Percentiles rank a stretch among this genome's conserved stretches.
These are phyloP conservation scores for Neurospora africana DNA, from an alignment of 495 filamentous ascomycete species.

Conservation along the genomic window DNA sequence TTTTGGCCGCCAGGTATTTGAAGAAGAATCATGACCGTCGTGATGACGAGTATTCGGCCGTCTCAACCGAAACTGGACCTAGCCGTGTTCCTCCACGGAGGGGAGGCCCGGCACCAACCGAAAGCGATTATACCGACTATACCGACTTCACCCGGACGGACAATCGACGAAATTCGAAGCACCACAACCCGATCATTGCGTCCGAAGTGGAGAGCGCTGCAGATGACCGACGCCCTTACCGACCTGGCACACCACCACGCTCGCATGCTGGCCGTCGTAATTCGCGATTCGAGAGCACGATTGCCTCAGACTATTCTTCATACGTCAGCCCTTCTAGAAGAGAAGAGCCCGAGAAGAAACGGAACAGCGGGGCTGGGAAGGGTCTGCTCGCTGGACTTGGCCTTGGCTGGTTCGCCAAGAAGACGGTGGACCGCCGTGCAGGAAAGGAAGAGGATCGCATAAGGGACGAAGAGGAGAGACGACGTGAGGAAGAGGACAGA, in stretches of 20 bases:
- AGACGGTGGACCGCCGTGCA: slow-evolving; percentile 50
- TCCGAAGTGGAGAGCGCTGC: slow-evolving; percentile 31
- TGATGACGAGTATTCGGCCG: slow-evolving; percentile 49
- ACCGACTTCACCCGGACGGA: slow-evolving; percentile 23
- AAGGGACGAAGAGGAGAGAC: slow-evolving; percentile 54
- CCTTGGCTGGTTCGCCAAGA: slow-evolving; percentile 51
- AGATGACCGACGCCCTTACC: slow-evolving; percentile 17
- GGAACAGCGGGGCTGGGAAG: slow-evolving; percentile 35
- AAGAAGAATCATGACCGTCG: slow-evolving; percentile 48
- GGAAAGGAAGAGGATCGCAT: slow-evolving; percentile 55
- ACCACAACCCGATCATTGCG: slow-evolving; percentile 28
- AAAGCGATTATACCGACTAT: slow-evolving; percentile 40
- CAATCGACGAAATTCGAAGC: slow-evolving; percentile 24
- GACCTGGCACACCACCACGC: slow-evolving; percentile 34
- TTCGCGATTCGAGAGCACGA: slow-evolving; percentile 29
- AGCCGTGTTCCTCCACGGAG: slow-evolving; percentile 28
- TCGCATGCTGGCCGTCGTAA: slow-evolving; percentile 24
- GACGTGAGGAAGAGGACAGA: slow-evolving; percentile 38
- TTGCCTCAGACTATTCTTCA: slow-evolving; percentile 40
- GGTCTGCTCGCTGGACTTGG: slow-evolving; percentile 58
- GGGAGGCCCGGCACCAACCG: slow-evolving; percentile 24
- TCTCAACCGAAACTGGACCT: slow-evolving; percentile 40
- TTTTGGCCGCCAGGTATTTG: slow-evolving; percentile 53
- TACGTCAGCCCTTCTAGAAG: slow-evolving; percentile 39
- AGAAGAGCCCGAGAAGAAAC: slow-evolving; percentile 16